Base-by-base conservation (phyloP, 2,329 filamentous ascomycete species). In the Trichoderma brevicompactum region DNA sequence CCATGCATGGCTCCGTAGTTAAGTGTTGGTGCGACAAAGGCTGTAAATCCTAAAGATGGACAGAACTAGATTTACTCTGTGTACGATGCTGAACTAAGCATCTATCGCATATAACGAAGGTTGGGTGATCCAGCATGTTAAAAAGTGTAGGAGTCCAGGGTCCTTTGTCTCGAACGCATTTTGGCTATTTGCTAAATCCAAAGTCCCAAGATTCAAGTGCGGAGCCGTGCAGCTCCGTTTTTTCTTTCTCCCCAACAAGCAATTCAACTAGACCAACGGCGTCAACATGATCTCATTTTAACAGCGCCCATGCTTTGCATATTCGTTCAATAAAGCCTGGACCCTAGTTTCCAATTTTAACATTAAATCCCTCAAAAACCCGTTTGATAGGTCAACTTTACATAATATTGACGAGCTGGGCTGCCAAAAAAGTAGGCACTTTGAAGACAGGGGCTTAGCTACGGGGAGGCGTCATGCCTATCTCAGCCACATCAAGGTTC, bases 361-460 rank as follows among this genome's bases (percentile, higher is more conserved):
- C 44, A 60, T 40, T 41, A 50, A 60, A 60, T 50, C 56, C 44
- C 56, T 60, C 56, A 49, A 60, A 49, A 60, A 34, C 28, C 12
- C 19, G 44, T 5, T 12, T 7, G 13, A 17, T 7, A 28, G 15
- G 44, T 19, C 36, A 23, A 28, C 15, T 32, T 41, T 60, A 48
- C 44, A 40, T 50, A 41, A 38, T 36, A 1, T 38, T n/a, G 34
- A n/a, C 6, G 23, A 36, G 7, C 10, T 19, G 9, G 13, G 56
- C 3, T 12, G 44, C 56, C 17, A 40, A 38, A 13, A 38, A n/a
- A 49, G 10, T 28, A 49, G 10, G 28, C 56, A 44, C 17, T 34
- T 32, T 12, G 40, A 32, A 10, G 56, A 17, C 44, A 41, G 41
- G 56, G 56, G 48, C 32, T 17, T 49, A 17, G 17, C n/a, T 60